A percentile compares a stretch with the other conserved stretches of the same genome.
Conservation (phyloP, 2,329 filamentous ascomycete genomes). For the Diplodia intermedia region DNA sequence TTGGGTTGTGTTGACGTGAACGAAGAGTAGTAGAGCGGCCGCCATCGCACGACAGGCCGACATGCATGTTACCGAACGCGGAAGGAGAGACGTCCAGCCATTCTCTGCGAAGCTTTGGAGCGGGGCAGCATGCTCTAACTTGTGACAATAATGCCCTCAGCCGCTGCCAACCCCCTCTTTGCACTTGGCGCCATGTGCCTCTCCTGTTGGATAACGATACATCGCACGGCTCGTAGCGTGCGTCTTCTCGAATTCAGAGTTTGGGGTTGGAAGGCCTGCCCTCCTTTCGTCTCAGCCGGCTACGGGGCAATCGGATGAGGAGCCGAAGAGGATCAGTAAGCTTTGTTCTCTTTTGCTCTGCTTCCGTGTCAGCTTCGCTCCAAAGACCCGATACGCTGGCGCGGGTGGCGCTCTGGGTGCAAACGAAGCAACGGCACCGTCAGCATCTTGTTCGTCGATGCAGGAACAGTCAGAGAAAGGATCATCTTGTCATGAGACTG, state of each 20-base stretch:
- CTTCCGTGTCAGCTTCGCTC: not conserved
- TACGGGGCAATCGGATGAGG: slow-evolving; percentile 13
- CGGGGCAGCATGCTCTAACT: not conserved
- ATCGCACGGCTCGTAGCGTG: not conserved
- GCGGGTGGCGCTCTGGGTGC: slow-evolving; percentile 15
- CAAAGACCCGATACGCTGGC: not conserved
- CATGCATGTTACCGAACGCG: not conserved
- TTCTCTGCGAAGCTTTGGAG: not conserved
- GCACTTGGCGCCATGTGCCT: not conserved
- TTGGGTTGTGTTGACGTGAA: not conserved
- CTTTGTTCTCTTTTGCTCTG: slow-evolving; percentile 1
- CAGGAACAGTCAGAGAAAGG: slow-evolving; percentile 1
- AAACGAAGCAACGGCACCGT: not conserved
- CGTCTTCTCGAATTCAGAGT: slow-evolving; percentile 2
- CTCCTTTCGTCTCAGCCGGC: slow-evolving; percentile 5
- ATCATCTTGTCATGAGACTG: not conserved
- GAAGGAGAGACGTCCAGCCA: not conserved
- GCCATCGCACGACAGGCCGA: not conserved
- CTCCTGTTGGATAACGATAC: not conserved
- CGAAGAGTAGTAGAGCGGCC: not conserved
- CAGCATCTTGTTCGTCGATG: not conserved
- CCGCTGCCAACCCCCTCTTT: not conserved
- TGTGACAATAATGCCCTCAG: not conserved
- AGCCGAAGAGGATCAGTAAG: slow-evolving; percentile 21
- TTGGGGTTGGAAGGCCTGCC: not conserved